A percentile compares a stretch with the other conserved stretches of the same genome.
Conservation (phyloP, 345 rosid species). For the Pistacia vera region DNA sequence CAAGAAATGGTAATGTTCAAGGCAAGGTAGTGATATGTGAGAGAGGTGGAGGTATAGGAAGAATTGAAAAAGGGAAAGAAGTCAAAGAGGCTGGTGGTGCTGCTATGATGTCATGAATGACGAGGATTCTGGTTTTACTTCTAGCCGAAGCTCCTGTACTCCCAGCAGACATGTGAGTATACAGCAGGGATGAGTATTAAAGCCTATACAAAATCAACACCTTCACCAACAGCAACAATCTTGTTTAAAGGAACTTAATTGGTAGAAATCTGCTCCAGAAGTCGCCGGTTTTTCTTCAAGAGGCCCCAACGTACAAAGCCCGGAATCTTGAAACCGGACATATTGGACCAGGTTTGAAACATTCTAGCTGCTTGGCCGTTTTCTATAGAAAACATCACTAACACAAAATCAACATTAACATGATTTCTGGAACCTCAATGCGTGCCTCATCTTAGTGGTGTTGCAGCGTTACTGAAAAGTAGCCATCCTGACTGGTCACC, state of each 20-base stretch:
- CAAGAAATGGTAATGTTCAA: constrained; percentile 25
- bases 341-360: constrained; percentile 48
- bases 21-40: constrained; percentile 55
- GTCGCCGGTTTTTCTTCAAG: constrained; percentile 52
- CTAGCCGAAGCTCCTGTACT: constrained; percentile 48
- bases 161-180: constrained; percentile 43
- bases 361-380: constrained; percentile 60
- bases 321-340: constrained; percentile 48
- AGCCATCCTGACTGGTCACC: constrained; percentile 53
- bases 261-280: constrained; percentile 41
- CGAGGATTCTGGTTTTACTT: constrained; percentile 30
- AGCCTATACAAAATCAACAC: constrained; percentile 37
- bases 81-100: constrained; percentile 51
- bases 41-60: constrained; percentile 32
- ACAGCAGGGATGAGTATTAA: constrained; percentile 32
- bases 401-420: constrained; percentile 35
- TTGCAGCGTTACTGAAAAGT: constrained; percentile 43
- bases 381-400: constrained; percentile 35
- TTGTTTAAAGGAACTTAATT: constrained; percentile 38
- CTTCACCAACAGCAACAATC: constrained; percentile 40
- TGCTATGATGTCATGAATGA: constrained; percentile 48
- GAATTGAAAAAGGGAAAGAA: constrained; percentile 41
- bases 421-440: constrained; percentile 57
- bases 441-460: constrained; percentile 58
- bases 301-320: constrained; percentile 37